Percentiles rank a stretch among this genome's conserved stretches.
Evolutionary conservation across 768 basidiomycete genomes (phyloP).

Genomic region (Auricularia auricula-judae): DNA sequence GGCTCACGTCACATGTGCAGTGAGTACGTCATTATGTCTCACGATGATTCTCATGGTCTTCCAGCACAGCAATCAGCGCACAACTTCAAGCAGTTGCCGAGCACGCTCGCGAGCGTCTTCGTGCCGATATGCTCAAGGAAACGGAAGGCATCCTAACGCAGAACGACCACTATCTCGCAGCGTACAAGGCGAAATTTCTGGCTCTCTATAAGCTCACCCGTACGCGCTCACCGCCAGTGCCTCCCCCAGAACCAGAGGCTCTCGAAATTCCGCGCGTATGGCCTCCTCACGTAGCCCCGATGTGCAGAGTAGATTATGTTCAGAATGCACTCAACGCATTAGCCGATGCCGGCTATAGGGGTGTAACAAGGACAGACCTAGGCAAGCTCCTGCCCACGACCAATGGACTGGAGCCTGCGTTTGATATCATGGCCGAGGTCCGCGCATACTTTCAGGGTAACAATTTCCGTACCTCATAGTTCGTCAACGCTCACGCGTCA

Average conservation of each 20-base stretch:
- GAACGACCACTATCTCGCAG: slow-evolving; percentile 6
- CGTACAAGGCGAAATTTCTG: slow-evolving; percentile 7
- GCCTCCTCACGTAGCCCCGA: neutral
- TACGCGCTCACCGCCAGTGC: too few species aligned
- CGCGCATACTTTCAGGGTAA: slow-evolving; percentile 67
- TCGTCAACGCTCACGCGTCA: neutral
- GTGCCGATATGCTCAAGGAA: neutral
- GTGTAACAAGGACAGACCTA: slow-evolving; percentile 30
- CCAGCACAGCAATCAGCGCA: slow-evolving; percentile 39
- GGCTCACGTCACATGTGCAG: slow-evolving; percentile 38
- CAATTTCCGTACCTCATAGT: neutral
- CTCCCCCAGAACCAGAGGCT: too few species aligned
- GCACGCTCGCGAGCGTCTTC: slow-evolving; percentile 26
- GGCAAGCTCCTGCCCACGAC: slow-evolving; percentile 34
- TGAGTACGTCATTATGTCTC: slow-evolving; percentile 16
- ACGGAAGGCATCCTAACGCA: slow-evolving; percentile 11
- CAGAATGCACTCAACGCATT: neutral
- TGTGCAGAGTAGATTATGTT: neutral
- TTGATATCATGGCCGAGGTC: slow-evolving; percentile 61
- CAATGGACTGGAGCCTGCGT: slow-evolving; percentile 39
- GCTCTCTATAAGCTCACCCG: neutral
- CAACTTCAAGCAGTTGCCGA: slow-evolving; percentile 27
- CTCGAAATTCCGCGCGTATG: neutral
- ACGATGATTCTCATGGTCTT: neutral
- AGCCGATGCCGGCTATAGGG: slow-evolving; percentile 5